Percentiles rank a stretch among this genome's conserved stretches.
phyloP scores from a whole-genome alignment of 2,329 filamentous ascomycete genomes.

The Gyromitra esculenta region DNA sequence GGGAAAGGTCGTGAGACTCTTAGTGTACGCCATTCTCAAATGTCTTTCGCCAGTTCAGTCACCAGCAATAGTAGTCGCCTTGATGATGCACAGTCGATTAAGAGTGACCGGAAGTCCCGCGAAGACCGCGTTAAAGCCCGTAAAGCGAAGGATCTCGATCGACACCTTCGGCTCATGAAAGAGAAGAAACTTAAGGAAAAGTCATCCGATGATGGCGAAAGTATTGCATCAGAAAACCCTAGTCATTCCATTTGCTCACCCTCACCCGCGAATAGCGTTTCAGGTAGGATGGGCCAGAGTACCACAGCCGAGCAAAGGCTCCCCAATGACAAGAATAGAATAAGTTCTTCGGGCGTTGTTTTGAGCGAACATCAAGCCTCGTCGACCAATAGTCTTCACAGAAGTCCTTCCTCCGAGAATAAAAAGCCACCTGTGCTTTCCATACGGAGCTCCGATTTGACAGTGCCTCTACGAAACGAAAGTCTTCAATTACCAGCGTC shows the following conservation, averaged over 20 bases:
- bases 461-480: conserved; percentile 1
- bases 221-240: background rate
- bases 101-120: conserved; percentile 44
- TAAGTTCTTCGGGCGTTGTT: conserved; percentile 20
- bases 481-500: conserved; percentile 10
- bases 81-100: conserved; percentile 43
- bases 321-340: conserved; percentile 15
- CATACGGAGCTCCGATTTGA: conserved; percentile 10
- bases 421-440: background rate
- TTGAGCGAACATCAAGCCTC: conserved; percentile 21
- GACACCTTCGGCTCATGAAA: conserved; percentile 44
- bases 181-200: conserved; percentile 37
- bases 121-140: conserved; percentile 53
- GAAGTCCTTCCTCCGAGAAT: background rate
- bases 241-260: background rate
- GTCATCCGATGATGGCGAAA: background rate
- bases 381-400: conserved; percentile 22
- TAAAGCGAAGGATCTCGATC: conserved; percentile 52
- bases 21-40: conserved; percentile 26
- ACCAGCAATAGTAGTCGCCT: conserved; percentile 21
- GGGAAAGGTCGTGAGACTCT: conserved; percentile 7
- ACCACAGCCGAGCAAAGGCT: conserved; percentile 3
- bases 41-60: conserved; percentile 29
- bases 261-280: conserved; percentile 17
- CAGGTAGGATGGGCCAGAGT: conserved; percentile 4